phyloP scores from a whole-genome alignment of 345 rosid species.

The Crucihimalaya himalaica region DNA sequence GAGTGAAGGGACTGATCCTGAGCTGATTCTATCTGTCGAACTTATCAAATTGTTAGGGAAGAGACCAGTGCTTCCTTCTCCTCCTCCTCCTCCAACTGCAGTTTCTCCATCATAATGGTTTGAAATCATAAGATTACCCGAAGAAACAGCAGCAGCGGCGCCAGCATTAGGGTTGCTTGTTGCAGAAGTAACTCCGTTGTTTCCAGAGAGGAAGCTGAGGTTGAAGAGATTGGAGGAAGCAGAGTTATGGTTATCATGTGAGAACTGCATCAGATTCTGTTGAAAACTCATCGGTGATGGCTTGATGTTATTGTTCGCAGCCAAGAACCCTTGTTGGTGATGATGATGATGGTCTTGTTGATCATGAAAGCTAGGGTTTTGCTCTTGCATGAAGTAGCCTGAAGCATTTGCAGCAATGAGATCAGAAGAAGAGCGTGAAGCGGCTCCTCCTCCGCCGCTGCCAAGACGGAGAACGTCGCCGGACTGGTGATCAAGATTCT shows the following conservation, averaged over 20 bases:
- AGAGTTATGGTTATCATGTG: slow-evolving; percentile 43
- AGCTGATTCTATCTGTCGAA: slow-evolving; percentile 45
- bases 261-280: slow-evolving; percentile 59
- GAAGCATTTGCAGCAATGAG: slow-evolving; percentile 53
- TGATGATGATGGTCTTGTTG: slow-evolving; percentile 49
- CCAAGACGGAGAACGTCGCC: slow-evolving; percentile 56
- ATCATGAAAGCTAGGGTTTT: slow-evolving; percentile 51
- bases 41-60: slow-evolving; percentile 49
- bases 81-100: slow-evolving; percentile 40
- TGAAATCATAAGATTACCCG: slow-evolving; percentile 43
- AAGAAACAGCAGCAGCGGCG: slow-evolving; percentile 37
- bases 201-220: slow-evolving; percentile 55
- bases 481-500: slow-evolving; percentile 46
- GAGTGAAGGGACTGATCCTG: slow-evolving; percentile 53
- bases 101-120: slow-evolving; percentile 50
- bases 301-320: slow-evolving; percentile 34
- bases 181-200: slow-evolving; percentile 39
- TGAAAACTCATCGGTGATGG: slow-evolving; percentile 38
- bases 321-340: slow-evolving; percentile 45
- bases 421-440: slow-evolving; percentile 48
- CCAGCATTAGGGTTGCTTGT: slow-evolving; percentile 42
- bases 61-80: slow-evolving; percentile 41
- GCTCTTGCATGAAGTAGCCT: slow-evolving; percentile 57
- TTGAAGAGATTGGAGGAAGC: slow-evolving; percentile 50
- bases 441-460: slow-evolving; percentile 43